These are phyloP conservation scores for Uromyces viciae-fabae DNA, from an alignment of 1,284 basidiomycete genomes.

Conservation along the genomic window DNA sequence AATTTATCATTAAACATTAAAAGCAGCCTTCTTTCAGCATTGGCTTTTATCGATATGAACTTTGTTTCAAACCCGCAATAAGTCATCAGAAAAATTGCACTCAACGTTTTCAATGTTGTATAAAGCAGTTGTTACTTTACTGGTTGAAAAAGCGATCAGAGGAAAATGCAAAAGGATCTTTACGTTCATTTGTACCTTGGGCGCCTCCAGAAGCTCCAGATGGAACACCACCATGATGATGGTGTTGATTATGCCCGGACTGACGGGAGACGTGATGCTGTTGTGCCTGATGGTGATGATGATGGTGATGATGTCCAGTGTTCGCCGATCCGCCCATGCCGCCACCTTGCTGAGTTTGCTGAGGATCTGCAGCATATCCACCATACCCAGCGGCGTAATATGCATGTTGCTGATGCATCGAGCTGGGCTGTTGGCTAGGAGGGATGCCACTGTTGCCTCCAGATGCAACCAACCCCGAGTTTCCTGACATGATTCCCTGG, in stretches of 20 bases:
- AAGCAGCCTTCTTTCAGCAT: no score
- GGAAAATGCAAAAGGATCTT: conserved; percentile 42
- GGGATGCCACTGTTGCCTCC: conserved; percentile 26
- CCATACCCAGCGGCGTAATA: conserved; percentile 37
- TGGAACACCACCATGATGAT: conserved; percentile 2
- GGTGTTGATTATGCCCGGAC: conserved; percentile 31
- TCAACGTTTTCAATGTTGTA: no score
- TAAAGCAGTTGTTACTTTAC: no score
- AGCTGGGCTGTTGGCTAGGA: conserved; percentile 18
- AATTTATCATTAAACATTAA: no score
- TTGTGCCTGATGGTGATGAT: conserved; percentile 20
- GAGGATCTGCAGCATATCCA: conserved; percentile 29
- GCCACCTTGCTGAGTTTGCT: conserved; percentile 29
- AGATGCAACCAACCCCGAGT: conserved; percentile 23
- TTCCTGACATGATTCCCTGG: conserved; percentile 21
- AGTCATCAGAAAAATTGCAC: no score
- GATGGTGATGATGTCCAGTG: conserved; percentile 20
- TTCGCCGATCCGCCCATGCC: neutral
- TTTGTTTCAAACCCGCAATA: no score
- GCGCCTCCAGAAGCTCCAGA: conserved; percentile 3
- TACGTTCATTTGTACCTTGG: conserved; percentile 41
- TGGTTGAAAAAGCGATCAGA: conserved; percentile 44
- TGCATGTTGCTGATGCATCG: conserved; percentile 41
- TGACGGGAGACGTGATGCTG: conserved; percentile 32
- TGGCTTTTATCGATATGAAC: no score